phyloP scores from a whole-genome alignment of 768 basidiomycete genomes.

The Sporobolomyces pararoseus region DNA sequence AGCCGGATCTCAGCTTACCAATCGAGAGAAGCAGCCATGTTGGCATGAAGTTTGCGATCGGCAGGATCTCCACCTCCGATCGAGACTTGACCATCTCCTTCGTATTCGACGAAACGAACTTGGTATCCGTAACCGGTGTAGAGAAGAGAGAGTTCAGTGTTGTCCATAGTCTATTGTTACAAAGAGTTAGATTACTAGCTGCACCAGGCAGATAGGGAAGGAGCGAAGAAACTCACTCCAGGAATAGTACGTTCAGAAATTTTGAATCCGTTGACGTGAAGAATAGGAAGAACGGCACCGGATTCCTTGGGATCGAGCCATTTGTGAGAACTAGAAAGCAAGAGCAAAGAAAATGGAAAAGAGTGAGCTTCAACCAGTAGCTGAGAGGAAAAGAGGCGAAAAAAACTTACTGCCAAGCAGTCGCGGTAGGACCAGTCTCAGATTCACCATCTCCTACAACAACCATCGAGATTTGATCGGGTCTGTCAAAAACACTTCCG shows the following conservation, averaged over 20 bases:
- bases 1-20: constrained; percentile 54
- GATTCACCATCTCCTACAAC: constrained; percentile 81
- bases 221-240: constrained; percentile 54
- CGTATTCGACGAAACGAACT: constrained; percentile 69
- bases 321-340: constrained; percentile 78
- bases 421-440: constrained; percentile 50
- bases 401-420: constrained; percentile 49
- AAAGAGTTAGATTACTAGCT: too few species aligned
- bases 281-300: constrained; percentile 84
- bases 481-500: constrained; percentile 87
- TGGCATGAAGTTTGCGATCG: constrained; percentile 58
- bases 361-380: too few species aligned
- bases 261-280: constrained; percentile 76
- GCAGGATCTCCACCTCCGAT: constrained; percentile 45
- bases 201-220: too few species aligned
- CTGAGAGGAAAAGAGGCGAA: background rate
- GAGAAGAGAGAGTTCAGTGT: constrained; percentile 70
- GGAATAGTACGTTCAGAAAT: constrained; percentile 85
- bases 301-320: constrained; percentile 85
- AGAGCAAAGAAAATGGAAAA: constrained; percentile 40
- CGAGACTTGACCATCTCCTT: constrained; percentile 50
- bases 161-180: constrained; percentile 66
- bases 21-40: constrained; percentile 74
- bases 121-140: constrained; percentile 73
- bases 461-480: constrained; percentile 72